These are phyloP conservation scores for Verticillium isaacii DNA, from an alignment of 2,329 filamentous ascomycete genomes.

Conservation along the genomic window DNA sequence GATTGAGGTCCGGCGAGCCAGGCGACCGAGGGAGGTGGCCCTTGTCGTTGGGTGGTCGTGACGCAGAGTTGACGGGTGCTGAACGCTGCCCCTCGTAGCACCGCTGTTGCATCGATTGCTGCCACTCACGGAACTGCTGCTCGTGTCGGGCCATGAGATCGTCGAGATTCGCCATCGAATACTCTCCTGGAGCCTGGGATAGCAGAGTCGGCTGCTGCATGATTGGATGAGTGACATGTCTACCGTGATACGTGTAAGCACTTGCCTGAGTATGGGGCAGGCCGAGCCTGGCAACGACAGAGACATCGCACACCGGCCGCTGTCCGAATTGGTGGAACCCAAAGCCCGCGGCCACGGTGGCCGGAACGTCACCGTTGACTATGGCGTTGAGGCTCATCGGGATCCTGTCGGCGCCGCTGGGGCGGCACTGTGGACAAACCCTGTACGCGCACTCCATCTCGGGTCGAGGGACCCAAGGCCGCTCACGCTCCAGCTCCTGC, in stretches of 20 bases:
- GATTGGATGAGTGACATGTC: not conserved
- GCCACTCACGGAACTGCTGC: not conserved
- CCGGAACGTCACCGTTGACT: slow-evolving; percentile 41
- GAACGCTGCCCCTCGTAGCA: not conserved
- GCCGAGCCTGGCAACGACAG: slow-evolving; percentile 34
- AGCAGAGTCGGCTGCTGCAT: not conserved
- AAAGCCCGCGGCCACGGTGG: slow-evolving; percentile 45
- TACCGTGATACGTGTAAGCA: not conserved
- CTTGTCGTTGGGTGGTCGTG: not conserved
- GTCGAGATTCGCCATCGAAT: not conserved
- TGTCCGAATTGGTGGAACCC: slow-evolving; percentile 41
- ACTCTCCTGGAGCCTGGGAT: not conserved
- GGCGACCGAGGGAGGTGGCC: slow-evolving; percentile 9
- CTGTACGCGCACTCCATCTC: slow-evolving; percentile 44
- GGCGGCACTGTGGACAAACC: slow-evolving; percentile 45
- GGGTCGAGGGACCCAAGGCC: slow-evolving; percentile 31
- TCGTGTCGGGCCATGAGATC: not conserved
- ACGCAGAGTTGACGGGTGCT: not conserved
- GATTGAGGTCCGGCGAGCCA: slow-evolving; percentile 1
- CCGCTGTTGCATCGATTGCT: not conserved
- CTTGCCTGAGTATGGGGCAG: slow-evolving; percentile 15
- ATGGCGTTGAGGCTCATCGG: slow-evolving; percentile 47
- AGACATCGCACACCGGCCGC: slow-evolving; percentile 38
- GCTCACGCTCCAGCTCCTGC: slow-evolving; percentile 11
- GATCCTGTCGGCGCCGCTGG: slow-evolving; percentile 34